Evolutionary conservation across 106 monocot genomes (phyloP), one percentile per base, ranked within the genome.

Genomic region (Agapanthus africanus): DNA sequence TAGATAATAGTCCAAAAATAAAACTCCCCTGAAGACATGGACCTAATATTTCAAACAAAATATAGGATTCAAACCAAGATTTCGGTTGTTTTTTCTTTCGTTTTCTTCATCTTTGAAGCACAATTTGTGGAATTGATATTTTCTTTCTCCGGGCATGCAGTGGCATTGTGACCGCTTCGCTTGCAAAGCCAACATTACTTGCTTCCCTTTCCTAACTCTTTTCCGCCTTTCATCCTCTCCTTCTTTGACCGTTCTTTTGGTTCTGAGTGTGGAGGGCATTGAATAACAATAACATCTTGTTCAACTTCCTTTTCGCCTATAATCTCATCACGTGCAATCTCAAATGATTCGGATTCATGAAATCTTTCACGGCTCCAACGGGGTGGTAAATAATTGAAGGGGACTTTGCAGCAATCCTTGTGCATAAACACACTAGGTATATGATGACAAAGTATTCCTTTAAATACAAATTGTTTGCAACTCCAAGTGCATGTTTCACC

Each of bases 391-490:
- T 64, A 37, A 14, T 11, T 21, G 1, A 2, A 6, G 7, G 18
- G 33, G 13, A 64, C 16, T 32, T 37, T 18, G 37, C 6, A 38
- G 19, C 64, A 64, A 37, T n/a, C 64, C 30, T 64, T 64, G 8
- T 64, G 64, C 5, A 38, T 4, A n/a, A 64, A 38, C 4, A 64
- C 36, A 13, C 36, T 35, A 11, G 15, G n/a, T 37, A 64, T 37
- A 38, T 64, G 64, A 37, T 0, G 36, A n/a, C 64, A 64, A 64
- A 64, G 64, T 37, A 64, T 64, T 37, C 36, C 64, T 16, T 4
- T 36, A 38, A 64, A 64, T 38, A 36, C 34, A 64, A 64, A 64
- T 18, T 64, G 64, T 16, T 64, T 64, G n/a, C 64, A 36, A 38
- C 36, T 38, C n/a, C 36, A 64, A n/a, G n/a, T n/a, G n/a, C 7